Evolutionary conservation across 352 stramenopile species (phyloP).

Genomic region (Globisporangium solare): DNA sequence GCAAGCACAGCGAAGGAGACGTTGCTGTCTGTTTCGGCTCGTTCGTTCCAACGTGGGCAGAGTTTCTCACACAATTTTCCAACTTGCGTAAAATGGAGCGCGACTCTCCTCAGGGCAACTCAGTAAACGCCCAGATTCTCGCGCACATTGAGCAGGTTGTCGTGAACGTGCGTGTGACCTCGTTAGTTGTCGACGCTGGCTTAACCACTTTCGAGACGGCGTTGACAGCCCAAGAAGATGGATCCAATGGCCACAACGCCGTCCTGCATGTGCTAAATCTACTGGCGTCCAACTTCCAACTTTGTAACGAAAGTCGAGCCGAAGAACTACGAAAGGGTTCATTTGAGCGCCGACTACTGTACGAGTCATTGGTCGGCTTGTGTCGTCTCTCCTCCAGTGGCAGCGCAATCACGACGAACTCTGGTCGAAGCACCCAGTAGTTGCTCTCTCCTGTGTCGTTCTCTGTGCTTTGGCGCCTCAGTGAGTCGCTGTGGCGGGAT

Average conservation of each 20-base stretch:
- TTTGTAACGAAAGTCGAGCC: background rate
- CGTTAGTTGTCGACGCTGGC: background rate
- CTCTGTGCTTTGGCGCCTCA: constrained; percentile 3
- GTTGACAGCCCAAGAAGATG: background rate
- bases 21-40: background rate
- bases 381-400: background rate
- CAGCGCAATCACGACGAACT: background rate
- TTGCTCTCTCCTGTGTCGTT: background rate
- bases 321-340: background rate
- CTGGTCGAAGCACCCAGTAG: background rate
- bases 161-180: background rate
- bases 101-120: background rate
- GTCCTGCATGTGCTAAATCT: constrained; percentile 1
- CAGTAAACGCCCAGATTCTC: background rate
- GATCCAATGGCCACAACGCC: constrained; percentile 1
- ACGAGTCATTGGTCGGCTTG: constrained; percentile 2
- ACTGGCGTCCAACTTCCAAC: constrained; percentile 4
- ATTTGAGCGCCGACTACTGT: background rate
- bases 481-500: constrained; percentile 3
- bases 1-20: background rate
- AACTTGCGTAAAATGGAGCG: background rate
- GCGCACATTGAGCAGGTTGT: constrained; percentile 1
- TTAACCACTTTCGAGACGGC: background rate
- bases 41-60: background rate
- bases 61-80: background rate